phyloP scores from a whole-genome alignment of 73 alveolate genomes.

The Paramecium sonneborni region DNA sequence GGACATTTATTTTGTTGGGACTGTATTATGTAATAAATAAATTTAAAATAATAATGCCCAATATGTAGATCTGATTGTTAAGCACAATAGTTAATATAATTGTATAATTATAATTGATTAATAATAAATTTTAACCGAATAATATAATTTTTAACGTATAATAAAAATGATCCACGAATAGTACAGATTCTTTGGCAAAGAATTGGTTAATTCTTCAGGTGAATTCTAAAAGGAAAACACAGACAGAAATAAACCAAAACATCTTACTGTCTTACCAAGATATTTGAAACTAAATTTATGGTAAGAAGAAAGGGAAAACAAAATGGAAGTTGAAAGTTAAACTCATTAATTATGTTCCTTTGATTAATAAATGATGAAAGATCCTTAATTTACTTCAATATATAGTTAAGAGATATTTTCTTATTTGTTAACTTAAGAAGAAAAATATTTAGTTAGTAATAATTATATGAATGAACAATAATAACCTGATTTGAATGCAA shows the following conservation, averaged over 20 bases:
- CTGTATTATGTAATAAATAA: slow-evolving; percentile 70
- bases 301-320: slow-evolving; percentile 35
- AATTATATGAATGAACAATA: slow-evolving; percentile 37
- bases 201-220: slow-evolving; percentile 39
- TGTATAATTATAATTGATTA: slow-evolving; percentile 39
- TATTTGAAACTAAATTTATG: slow-evolving; percentile 26
- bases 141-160: slow-evolving; percentile 36
- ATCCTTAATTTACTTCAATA: background rate
- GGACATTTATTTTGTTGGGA: slow-evolving; percentile 91
- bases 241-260: slow-evolving; percentile 37
- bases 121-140: slow-evolving; percentile 9
- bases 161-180: slow-evolving; percentile 13
- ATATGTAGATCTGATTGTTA: slow-evolving; percentile 73
- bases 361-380: background rate
- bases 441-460: background rate
- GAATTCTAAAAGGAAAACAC: slow-evolving; percentile 1
- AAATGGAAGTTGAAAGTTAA: background rate
- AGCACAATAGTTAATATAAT: slow-evolving; percentile 64
- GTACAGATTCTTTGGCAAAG: slow-evolving; percentile 34
- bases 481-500: slow-evolving; percentile 77
- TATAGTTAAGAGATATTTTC: background rate
- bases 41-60: slow-evolving; percentile 77
- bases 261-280: slow-evolving; percentile 47
- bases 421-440: slow-evolving; percentile 1
- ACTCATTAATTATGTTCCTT: background rate